Conservation (phyloP, 2,329 filamentous ascomycete species). For the Pezicula neosporulosa region DNA sequence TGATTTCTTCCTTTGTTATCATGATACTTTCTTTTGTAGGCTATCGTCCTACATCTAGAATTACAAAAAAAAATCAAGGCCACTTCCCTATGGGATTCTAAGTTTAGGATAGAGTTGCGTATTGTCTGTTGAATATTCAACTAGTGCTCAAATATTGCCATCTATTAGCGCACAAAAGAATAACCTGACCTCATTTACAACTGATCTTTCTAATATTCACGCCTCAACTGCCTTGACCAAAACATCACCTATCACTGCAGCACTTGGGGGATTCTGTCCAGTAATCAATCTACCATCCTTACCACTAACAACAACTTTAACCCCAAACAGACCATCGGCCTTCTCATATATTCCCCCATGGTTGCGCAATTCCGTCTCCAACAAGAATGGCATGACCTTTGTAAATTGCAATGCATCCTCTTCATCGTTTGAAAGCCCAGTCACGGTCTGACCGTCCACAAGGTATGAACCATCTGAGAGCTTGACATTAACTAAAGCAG, state of each 20-base stretch:
- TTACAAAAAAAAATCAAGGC: no score
- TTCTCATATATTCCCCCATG: conserved; percentile 54
- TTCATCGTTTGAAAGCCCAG: conserved; percentile 56
- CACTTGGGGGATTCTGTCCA: conserved; percentile 38
- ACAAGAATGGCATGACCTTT: conserved; percentile 51
- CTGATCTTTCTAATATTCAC: no score
- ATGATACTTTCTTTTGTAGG: no score
- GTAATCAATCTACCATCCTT: conserved; percentile 32
- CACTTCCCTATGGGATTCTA: no score
- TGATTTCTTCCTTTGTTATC: no score
- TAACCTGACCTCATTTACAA: no score
- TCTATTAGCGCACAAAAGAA: no score
- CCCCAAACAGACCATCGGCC: conserved; percentile 33
- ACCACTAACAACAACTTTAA: conserved; percentile 31
- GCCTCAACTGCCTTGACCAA: conserved; percentile 9
- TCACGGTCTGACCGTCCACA: conserved; percentile 52
- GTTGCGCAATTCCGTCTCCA: conserved; percentile 50
- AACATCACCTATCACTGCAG: conserved; percentile 33
- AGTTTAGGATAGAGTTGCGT: no score
- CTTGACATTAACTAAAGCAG: conserved; percentile 57
- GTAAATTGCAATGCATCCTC: conserved; percentile 35
- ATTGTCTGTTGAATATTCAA: no score
- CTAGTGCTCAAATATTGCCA: no score
- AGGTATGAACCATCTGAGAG: conserved; percentile 47
- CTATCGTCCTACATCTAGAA: no score